Base-by-base conservation (phyloP, 208 protist genomes). In the Acanthamoeba royreba region DNA sequence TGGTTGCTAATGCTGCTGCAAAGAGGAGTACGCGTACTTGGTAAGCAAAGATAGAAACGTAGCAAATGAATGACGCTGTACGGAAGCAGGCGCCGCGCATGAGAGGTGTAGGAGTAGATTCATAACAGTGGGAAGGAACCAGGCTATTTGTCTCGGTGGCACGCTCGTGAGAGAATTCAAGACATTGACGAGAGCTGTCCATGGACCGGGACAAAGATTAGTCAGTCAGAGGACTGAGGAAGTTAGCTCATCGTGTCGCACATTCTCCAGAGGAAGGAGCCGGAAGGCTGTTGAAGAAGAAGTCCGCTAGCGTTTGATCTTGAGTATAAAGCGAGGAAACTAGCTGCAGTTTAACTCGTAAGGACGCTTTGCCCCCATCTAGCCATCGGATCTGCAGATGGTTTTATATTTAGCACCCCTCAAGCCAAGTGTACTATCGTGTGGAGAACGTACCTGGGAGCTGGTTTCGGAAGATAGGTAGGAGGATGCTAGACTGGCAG, bases 281-380 rank as follows among this genome's bases (percentile, higher is more conserved):
- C 9, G 58, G 58, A 5, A 69, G 11, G 58, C 58, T 43, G 35
- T 49, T 25, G 38, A 42, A 33, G 47, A 83, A 83, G 3, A 95
- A 95, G 13, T 45, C 55, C 19, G 69, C 87, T 5, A 95, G n/a
- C 45, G 61, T 33, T 15, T 7, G 15, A 11, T 95, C 90, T 63
- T 95, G 94, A 22, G 94, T 83, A 35, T 79, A 95, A 11, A 95
- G 13, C 22, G 66, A 93, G 2, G 66, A 90, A 11, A 87, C 74
- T 17, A 95, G 52, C 13, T 83, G 52, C 4, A 94, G 7, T 40
- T 90, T 58, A 5, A 95, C 19, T 35, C 92, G 81, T 42, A 95
- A 89, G 5, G 92, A 40, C 46, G 33, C 69, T 33, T 94, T 94
- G 13, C 94, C 92, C 17, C 35, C 52, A 40, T 95, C 94, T 2